Conservation (phyloP, 495 filamentous ascomycete species). For the Lasiosphaeria ovina region DNA sequence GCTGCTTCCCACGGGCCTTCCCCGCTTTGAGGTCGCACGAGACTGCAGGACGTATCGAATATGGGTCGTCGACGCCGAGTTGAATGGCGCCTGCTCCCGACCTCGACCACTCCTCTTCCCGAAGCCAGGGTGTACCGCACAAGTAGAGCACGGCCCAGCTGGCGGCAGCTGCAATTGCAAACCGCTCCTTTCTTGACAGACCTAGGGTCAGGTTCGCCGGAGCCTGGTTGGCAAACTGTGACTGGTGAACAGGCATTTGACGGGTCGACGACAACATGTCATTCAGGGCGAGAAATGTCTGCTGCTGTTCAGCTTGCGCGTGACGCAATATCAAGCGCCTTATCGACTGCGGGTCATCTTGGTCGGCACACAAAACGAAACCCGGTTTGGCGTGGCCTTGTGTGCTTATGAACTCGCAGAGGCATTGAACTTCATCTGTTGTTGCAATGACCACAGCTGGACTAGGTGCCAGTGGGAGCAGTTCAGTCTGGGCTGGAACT, state of each 20-base stretch:
- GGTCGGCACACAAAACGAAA: background rate
- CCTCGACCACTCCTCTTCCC: slow-evolving; percentile 2
- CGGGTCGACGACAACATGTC: background rate
- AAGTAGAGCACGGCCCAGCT: slow-evolving; percentile 14
- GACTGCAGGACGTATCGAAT: background rate
- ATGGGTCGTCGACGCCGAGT: background rate
- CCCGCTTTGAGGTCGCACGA: background rate
- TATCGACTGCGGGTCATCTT: background rate
- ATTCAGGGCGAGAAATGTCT: background rate
- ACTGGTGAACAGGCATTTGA: background rate
- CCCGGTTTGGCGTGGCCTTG: too few relatives aligned
- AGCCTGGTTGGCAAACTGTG: background rate
- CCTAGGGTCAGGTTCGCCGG: background rate
- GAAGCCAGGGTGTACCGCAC: slow-evolving; percentile 12
- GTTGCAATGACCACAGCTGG: background rate
- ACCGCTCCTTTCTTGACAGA: slow-evolving; percentile 8
- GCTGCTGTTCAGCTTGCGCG: background rate
- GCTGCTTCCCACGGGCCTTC: background rate
- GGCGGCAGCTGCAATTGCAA: slow-evolving; percentile 9
- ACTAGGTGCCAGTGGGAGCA: too few relatives aligned
- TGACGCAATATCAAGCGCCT: background rate
- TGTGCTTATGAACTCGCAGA: background rate
- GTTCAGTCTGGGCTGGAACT: too few relatives aligned
- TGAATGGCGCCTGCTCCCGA: background rate
- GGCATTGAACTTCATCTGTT: background rate